Evolutionary conservation across 225 moss, liverwort and hornwort genomes (phyloP), one percentile per base, ranked within the genome.

Genomic region (Bryum argenteum): DNA sequence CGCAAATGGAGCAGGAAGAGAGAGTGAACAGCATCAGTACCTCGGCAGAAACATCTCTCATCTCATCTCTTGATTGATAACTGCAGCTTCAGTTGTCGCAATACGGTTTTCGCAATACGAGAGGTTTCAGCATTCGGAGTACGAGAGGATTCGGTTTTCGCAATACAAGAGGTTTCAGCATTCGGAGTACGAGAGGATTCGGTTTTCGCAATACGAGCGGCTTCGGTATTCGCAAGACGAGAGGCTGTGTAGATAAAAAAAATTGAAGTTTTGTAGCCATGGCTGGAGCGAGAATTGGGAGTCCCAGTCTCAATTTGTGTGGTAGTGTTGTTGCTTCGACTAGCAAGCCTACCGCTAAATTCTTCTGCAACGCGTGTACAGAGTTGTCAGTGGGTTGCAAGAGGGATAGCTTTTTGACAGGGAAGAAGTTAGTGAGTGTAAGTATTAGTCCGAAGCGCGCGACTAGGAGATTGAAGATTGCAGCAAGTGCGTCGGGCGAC

Each of bases 221-320:
- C n/a, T 33, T 33, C 33, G 33, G 33, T 33, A 6, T 33, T 33
- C 33, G 33, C 4, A 26, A 26, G 2, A 26, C 26, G 26, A 26
- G 2, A 26, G 26, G 26, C 4, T 33, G 5, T 33, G 33, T 15
- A 14, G 48, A 10, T 1, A n/a, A 1, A 5, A 37, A 38, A 15
- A 21, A 53, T 45, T 70, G 33, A 58, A 47, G 23, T 24, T 63
- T 47, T 16, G 43, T 24, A 18, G 70, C 59, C 71, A 78, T 82
- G 82, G 75, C 81, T 65, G 81, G 13, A 58, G 58, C 71, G 16
- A 75, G 56, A 61, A 71, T 78, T 10, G 67, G 73, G n/a, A 48
- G 69, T 60, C 60, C 72, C 54, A 20, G 20, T 42, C 66, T 66
- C 44, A 17, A 62, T 8, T 23, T 33, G 16, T 62, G 16, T 59